Conservation (phyloP, 306 rosid species). For the Bauhinia variegata region DNA sequence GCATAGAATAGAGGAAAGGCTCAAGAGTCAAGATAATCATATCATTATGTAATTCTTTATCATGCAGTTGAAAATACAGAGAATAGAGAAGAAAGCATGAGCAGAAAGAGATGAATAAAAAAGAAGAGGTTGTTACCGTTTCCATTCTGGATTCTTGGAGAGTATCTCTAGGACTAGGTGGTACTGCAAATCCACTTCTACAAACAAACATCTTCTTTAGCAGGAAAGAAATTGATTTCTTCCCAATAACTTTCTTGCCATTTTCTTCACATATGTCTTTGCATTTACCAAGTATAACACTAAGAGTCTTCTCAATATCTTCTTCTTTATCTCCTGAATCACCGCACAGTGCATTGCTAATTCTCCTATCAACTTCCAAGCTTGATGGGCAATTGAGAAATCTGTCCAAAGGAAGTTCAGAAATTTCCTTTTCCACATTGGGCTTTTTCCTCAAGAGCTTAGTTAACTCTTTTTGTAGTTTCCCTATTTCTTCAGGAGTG, state of each 20-base stretch:
- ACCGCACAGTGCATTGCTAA: slow-evolving; percentile 61
- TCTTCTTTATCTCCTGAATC: slow-evolving; percentile 64
- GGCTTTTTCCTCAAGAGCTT: slow-evolving; percentile 74
- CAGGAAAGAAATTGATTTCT: slow-evolving; percentile 86
- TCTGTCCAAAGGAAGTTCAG: slow-evolving; percentile 93
- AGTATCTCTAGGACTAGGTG: slow-evolving; percentile 77
- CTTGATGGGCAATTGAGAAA: slow-evolving; percentile 97
- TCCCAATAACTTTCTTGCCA: slow-evolving; percentile 66
- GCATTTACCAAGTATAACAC: slow-evolving; percentile 83
- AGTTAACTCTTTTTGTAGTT: slow-evolving; percentile 75
- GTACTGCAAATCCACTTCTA: slow-evolving; percentile 77
- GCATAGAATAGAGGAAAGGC: no score
- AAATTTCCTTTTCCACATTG: slow-evolving; percentile 63
- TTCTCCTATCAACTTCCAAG: slow-evolving; percentile 88
- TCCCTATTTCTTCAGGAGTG: slow-evolving; percentile 92
- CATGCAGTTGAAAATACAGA: no score
- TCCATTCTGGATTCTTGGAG: slow-evolving; percentile 95
- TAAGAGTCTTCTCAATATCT: slow-evolving; percentile 84
- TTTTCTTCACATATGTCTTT: slow-evolving; percentile 71
- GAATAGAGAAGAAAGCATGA: no score
- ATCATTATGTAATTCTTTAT: no score
- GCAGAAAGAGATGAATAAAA: neutral
- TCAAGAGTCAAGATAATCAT: no score
- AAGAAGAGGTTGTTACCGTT: no score
- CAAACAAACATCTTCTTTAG: slow-evolving; percentile 91